Percentiles rank a stretch among this genome's conserved stretches.
phyloP scores from a whole-genome alignment of 2,329 filamentous ascomycete species.

The Fusarium nisikadoi region DNA sequence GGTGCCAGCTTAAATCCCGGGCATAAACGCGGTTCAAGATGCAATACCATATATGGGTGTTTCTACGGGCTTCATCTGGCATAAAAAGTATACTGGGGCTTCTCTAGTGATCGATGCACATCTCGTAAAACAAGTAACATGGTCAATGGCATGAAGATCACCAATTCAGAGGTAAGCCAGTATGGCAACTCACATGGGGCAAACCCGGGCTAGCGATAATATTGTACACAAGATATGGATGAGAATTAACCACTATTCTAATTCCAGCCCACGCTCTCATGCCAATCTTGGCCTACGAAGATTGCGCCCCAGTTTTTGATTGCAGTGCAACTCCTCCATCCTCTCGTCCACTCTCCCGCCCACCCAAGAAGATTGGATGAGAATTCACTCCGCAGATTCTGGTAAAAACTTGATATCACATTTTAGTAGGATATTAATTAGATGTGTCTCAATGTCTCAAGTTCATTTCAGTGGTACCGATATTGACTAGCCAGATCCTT shows the following conservation, averaged over 20 bases:
- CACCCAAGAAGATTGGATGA: background rate
- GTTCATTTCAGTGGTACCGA: background rate
- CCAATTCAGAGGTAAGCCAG: background rate
- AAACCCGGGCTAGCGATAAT: no score
- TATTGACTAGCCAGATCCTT: constrained; percentile 12
- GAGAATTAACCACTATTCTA: fast-evolving
- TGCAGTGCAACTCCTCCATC: background rate
- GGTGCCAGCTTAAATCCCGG: background rate
- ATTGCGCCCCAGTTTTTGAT: background rate
- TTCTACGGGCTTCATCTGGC: no score
- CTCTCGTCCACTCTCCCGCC: background rate
- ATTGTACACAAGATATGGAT: background rate
- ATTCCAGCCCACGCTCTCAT: fast-evolving
- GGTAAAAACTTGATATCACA: background rate
- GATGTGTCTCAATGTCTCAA: background rate
- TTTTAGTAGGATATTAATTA: background rate
- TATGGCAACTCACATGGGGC: background rate
- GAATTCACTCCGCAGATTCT: background rate
- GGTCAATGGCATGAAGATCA: background rate
- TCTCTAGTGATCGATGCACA: fast-evolving
- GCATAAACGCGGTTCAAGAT: background rate
- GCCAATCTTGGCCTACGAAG: background rate
- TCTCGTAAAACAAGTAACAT: background rate
- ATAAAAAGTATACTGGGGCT: fast-evolving
- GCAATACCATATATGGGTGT: background rate